Evolutionary conservation across 306 rosid species (phyloP).

Genomic region (Mimosa pudica): DNA sequence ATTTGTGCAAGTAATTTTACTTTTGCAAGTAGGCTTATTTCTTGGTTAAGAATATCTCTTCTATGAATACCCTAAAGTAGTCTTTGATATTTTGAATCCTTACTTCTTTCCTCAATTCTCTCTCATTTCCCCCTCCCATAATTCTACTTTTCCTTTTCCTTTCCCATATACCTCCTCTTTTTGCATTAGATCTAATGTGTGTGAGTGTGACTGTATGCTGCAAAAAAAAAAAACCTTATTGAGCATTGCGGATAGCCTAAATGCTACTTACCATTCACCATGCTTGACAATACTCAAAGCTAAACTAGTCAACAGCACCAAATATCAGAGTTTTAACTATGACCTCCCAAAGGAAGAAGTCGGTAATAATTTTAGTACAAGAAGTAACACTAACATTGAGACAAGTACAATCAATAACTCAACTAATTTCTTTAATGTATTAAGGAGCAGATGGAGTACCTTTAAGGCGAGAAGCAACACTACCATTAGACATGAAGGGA

Average conservation of each 20-base stretch:
- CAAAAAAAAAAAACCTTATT: too few species aligned
- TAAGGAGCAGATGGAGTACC: conserved; percentile 25
- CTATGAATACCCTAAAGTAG: not conserved
- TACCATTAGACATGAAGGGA: conserved; percentile 57
- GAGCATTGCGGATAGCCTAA: not conserved
- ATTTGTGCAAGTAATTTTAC: not conserved
- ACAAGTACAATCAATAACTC: too few species aligned
- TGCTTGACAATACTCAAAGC: not conserved
- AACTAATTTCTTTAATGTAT: too few species aligned
- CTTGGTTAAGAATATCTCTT: not conserved
- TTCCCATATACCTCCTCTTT: too few species aligned
- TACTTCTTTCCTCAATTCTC: too few species aligned
- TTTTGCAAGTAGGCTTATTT: too few species aligned
- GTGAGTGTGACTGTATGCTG: too few species aligned
- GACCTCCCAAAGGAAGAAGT: not conserved
- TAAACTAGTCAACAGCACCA: not conserved
- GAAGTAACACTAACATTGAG: conserved; percentile 51
- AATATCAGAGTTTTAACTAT: not conserved
- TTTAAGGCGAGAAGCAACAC: conserved; percentile 54
- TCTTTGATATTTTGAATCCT: too few species aligned
- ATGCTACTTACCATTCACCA: not conserved
- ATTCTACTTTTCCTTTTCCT: too few species aligned
- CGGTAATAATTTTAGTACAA: conserved; percentile 40
- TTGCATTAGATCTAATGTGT: too few species aligned
- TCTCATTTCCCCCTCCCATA: too few species aligned